Evolutionary conservation across 129 eudicot species (phyloP), one percentile per base, ranked within the genome.

Genomic region (Heracleum sosnowskyi): DNA sequence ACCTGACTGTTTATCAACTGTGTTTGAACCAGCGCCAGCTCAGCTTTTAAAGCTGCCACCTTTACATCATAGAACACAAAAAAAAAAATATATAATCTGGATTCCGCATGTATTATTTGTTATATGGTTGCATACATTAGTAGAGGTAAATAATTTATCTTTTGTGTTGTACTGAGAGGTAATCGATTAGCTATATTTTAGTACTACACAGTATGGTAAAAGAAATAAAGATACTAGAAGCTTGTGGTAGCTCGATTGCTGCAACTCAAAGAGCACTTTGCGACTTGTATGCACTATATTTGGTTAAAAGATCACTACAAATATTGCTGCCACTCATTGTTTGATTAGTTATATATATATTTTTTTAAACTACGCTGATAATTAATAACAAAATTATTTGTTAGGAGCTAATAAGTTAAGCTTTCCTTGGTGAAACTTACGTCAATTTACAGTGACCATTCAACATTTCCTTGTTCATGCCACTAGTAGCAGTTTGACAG

Each of bases 41-140:
- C 84, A 7, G 84, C 80, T 69, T 76, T 79, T 39, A 81, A 44
- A 39, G 80, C 16, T 35, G 80, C 80, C 40, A 76, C 84, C 84
- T 81, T 47, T 28, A 76, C 46, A 28, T 41, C 26, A 70, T n/a
- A 37, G 4, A 71, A 31, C 60, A 28, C 18, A 28, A 0, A 33
- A 42, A 44, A 3, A 41, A 36, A 37, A 4, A 37, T 37, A 9
- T 41, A 11, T 42, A 18, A 40, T 71, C 20, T 74, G 78, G 2
- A 60, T 16, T 18, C 33, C 4, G 15, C 0, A 26, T n/a, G 46
- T 26, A 70, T 15, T 29, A 16, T 33, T 17, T 64, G 16, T 12
- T 1, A 64, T 31, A 29, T 64, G 18, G 44, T 69, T 69, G 9
- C 41, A 33, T 17, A 69, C 7, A 64, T 64, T 29, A 31, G 35